Evolutionary conservation across 306 rosid species (phyloP).

Genomic region (Vigna hirtella): DNA sequence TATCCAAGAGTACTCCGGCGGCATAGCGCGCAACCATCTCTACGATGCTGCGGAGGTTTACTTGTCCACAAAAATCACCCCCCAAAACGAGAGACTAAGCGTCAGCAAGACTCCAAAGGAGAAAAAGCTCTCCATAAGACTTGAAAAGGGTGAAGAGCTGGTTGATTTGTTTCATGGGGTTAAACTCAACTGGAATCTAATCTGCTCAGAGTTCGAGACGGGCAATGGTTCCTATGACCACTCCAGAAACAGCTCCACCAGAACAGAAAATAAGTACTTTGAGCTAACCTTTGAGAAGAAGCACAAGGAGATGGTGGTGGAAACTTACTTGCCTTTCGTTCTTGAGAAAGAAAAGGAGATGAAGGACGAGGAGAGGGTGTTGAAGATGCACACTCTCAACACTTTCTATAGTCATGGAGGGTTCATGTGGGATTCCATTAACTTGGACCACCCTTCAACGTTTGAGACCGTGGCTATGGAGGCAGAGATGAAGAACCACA

Average conservation of each 20-base stretch:
- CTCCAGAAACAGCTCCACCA: neutral
- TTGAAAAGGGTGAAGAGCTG: conserved; percentile 60
- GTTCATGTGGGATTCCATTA: conserved; percentile 63
- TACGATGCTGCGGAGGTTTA: conserved; percentile 65
- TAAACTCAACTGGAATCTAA: conserved; percentile 53
- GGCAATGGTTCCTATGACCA: conserved; percentile 29
- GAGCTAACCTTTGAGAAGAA: conserved; percentile 64
- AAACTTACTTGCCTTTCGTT: conserved; percentile 51
- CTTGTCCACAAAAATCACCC: conserved; percentile 55
- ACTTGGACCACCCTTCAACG: conserved; percentile 73
- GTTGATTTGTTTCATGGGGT: conserved; percentile 54
- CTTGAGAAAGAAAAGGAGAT: conserved; percentile 49
- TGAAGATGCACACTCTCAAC: conserved; percentile 68
- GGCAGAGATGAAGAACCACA: conserved; percentile 36
- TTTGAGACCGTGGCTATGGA: conserved; percentile 78
- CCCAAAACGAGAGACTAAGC: conserved; percentile 54
- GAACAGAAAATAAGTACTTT: conserved; percentile 53
- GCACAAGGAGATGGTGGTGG: conserved; percentile 46
- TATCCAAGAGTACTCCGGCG: conserved; percentile 54
- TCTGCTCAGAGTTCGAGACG: conserved; percentile 43
- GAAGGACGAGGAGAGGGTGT: conserved; percentile 47
- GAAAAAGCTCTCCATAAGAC: conserved; percentile 55
- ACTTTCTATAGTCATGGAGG: conserved; percentile 20
- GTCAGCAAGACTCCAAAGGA: conserved; percentile 61
- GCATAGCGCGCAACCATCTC: conserved; percentile 61